These are phyloP conservation scores for Chaetomium sp. DNA, from an alignment of 2,329 filamentous ascomycete species.

Conservation along the genomic window DNA sequence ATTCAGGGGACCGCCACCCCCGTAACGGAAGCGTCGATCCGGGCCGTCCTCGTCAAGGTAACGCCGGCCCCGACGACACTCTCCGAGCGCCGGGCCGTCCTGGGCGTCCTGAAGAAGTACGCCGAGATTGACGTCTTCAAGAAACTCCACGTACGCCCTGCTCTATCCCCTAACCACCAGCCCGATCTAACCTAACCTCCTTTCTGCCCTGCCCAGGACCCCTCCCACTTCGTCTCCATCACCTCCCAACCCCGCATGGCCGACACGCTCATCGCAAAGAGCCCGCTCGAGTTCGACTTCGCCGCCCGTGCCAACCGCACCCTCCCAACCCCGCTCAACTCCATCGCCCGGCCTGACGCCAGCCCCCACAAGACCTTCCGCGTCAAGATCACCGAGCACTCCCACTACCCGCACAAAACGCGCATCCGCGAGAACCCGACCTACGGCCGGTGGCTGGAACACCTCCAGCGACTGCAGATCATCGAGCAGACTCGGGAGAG, in stretches of 20 bases:
- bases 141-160: slow-evolving; percentile 31
- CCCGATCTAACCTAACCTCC: not conserved
- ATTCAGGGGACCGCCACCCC: no score
- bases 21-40: slow-evolving; percentile 5
- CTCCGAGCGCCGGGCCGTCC: slow-evolving; percentile 48
- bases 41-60: slow-evolving; percentile 43
- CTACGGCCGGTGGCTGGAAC: slow-evolving; percentile 37
- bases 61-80: slow-evolving; percentile 46
- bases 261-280: slow-evolving; percentile 34
- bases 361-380: slow-evolving; percentile 31
- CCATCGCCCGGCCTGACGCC: not conserved
- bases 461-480: slow-evolving; percentile 9
- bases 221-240: slow-evolving; percentile 45
- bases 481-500: not conserved
- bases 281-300: slow-evolving; percentile 43
- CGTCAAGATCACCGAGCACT: slow-evolving; percentile 35
- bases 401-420: slow-evolving; percentile 35
- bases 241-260: slow-evolving; percentile 37
- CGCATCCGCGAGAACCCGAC: slow-evolving; percentile 33
- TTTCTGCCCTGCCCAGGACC: slow-evolving; percentile 31
- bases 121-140: slow-evolving; percentile 48
- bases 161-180: no score
- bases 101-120: slow-evolving; percentile 45
- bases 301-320: slow-evolving; percentile 18
- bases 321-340: no score